Base-by-base conservation (phyloP, 495 filamentous ascomycete species). In the Lophiostoma macrostomum region DNA sequence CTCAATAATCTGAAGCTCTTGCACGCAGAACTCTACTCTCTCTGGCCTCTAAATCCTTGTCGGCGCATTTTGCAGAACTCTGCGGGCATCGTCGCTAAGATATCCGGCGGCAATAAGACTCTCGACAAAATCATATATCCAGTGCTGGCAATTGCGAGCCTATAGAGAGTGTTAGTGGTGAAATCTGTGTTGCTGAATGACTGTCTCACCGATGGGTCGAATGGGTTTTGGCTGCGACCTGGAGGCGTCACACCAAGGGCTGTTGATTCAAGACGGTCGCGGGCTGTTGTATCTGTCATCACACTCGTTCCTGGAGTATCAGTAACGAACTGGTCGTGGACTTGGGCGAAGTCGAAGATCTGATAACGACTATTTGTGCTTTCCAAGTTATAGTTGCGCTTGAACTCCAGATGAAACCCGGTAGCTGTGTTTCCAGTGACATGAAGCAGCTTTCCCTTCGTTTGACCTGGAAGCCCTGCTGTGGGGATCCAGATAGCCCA, bases 341-440 rank as follows among this genome's bases (percentile, higher is more conserved):
- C 60, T 36, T 65, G 50, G 10, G 49, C 63, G 32, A 63, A 50
- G 13, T 18, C 25, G 23, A 65, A n/a, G 16, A 59, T 19, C 28
- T 65, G 58, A 53, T 63, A 30, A 18, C 50, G 53, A 14, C 54
- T 49, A 13, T 31, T 28, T 14, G 43, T 53, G 20, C 36, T 24
- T 5, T 19, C 20, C 31, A 60, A 57, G 25, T 63, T 56, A 29
- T 65, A 65, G 47, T 65, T 65, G 19, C 63, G 63, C 42, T 63
- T 60, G 48, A 65, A 65, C 38, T 63, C 50, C 25, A 65, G 53
- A 40, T 44, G 56, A 42, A 58, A 63, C 18, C 63, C 63, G n/a
- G 63, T 65, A 30, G 60, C 60, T 22, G 53, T 44, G 25, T 38
- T 56, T 28, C 60, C 51, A 30, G 56, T 52, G 11, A 56, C 58